Evolutionary conservation across 139 green algal genomes (phyloP).

Genomic region (Spirogloea muscicola): DNA sequence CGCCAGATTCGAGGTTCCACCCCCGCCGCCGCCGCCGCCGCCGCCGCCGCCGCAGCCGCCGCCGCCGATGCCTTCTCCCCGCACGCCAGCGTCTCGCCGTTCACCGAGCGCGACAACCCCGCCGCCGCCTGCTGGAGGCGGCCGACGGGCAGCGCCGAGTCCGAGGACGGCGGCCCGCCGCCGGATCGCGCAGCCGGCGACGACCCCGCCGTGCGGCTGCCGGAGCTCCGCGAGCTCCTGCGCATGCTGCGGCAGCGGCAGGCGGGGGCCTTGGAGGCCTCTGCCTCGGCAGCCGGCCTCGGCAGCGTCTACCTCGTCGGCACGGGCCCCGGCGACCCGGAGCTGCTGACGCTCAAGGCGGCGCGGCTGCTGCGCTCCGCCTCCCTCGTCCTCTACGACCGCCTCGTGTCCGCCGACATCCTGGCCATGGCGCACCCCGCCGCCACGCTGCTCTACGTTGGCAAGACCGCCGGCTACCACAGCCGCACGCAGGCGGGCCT

Average conservation of each 20-base stretch:
- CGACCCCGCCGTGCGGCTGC: constrained; percentile 25
- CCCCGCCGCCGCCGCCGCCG: too few species aligned
- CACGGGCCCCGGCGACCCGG: constrained; percentile 89
- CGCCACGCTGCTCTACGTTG: not conserved
- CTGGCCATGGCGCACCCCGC: not conserved
- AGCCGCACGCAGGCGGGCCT: constrained; percentile 72
- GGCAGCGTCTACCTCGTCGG: constrained; percentile 82
- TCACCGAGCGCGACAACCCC: too few species aligned
- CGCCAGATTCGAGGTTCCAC: constrained; percentile 31
- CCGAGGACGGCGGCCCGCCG: too few species aligned
- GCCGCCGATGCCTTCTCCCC: too few species aligned
- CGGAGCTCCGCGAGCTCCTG: constrained; percentile 27
- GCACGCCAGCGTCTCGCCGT: too few species aligned
- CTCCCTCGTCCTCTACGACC: constrained; percentile 95
- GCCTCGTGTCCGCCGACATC: constrained; percentile 58
- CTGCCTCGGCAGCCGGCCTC: not conserved
- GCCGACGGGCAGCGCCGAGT: too few species aligned
- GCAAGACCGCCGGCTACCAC: constrained; percentile 77
- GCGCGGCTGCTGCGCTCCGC: constrained; percentile 80
- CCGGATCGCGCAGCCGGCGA: too few species aligned
- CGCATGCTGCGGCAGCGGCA: constrained; percentile 17
- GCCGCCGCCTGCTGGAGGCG: too few species aligned
- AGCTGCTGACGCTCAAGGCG: constrained; percentile 81
- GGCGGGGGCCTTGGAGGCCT: too few species aligned
- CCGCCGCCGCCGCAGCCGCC: too few species aligned